These are phyloP conservation scores for Vaccinium macrocarpon DNA, from an alignment of 148 eudicot genomes.

Conservation along the genomic window DNA sequence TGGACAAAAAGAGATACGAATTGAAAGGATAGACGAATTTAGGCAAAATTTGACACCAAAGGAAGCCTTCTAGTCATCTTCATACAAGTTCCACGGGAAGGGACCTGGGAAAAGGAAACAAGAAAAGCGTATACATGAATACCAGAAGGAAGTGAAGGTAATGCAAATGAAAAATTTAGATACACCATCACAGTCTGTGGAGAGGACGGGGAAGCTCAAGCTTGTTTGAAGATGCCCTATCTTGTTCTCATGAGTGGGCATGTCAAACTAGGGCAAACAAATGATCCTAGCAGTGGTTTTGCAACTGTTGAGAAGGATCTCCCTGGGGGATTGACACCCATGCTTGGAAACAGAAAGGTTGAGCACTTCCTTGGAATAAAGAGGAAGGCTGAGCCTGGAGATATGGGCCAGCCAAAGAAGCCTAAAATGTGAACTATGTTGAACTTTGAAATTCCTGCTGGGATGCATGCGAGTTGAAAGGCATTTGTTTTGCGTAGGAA, in stretches of 20 bases:
- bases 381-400: conserved; percentile 61
- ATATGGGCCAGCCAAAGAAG: conserved; percentile 52
- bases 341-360: conserved; percentile 98
- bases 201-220: conserved; percentile 94
- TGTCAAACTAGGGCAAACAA: conserved; percentile 93
- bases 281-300: conserved; percentile 91
- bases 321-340: conserved; percentile 91
- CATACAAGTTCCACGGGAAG: conserved; percentile 91
- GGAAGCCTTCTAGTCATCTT: conserved; percentile 80
- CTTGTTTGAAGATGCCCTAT: conserved; percentile 66
- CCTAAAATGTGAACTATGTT: conserved; percentile 35
- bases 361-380: conserved; percentile 89
- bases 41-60: conserved; percentile 89
- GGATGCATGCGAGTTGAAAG: neutral
- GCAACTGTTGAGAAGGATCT: conserved; percentile 90
- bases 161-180: conserved; percentile 90
- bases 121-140: conserved; percentile 87
- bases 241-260: conserved; percentile 91
- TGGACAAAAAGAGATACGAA: conserved; percentile 63
- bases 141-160: conserved; percentile 74
- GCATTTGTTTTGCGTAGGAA: neutral
- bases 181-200: conserved; percentile 81
- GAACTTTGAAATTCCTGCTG: neutral
- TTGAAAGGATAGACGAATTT: conserved; percentile 90
- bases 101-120: conserved; percentile 92